Evolutionary conservation across 106 monocot species (phyloP).

Genomic region (Chionographis japonica): DNA sequence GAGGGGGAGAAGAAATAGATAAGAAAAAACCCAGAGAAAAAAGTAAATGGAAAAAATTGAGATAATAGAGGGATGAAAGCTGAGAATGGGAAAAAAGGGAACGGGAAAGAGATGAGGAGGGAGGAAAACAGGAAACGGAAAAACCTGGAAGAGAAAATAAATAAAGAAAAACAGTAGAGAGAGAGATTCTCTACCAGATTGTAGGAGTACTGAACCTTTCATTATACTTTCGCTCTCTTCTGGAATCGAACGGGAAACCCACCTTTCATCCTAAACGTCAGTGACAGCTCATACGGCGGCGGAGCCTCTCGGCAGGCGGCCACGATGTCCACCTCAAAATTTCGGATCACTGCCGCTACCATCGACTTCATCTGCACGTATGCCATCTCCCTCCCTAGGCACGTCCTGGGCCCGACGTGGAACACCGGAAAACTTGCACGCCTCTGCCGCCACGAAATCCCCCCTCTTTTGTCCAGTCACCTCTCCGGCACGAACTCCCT

Average conservation of each 20-base stretch:
- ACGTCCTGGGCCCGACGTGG: slow-evolving; percentile 30
- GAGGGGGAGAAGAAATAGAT: too few relatives aligned
- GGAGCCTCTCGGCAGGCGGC: background rate
- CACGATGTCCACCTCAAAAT: slow-evolving; percentile 14
- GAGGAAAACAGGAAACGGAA: too few relatives aligned
- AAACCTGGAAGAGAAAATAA: too few relatives aligned
- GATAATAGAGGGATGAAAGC: too few relatives aligned
- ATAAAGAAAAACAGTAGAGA: too few relatives aligned
- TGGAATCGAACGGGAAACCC: slow-evolving; percentile 16
- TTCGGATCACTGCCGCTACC: slow-evolving; percentile 10
- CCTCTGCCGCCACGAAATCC: slow-evolving; percentile 8
- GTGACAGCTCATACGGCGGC: slow-evolving; percentile 18
- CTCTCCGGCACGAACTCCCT: slow-evolving; percentile 24
- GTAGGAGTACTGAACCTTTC: too few relatives aligned
- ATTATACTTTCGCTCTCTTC: background rate
- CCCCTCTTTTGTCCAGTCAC: slow-evolving; percentile 26
- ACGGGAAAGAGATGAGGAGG: too few relatives aligned
- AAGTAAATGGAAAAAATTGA: too few relatives aligned
- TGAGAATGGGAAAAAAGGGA: too few relatives aligned
- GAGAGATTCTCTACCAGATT: too few relatives aligned
- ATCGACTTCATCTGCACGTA: slow-evolving; percentile 40
- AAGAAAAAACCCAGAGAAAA: too few relatives aligned
- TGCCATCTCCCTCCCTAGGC: slow-evolving; percentile 38
- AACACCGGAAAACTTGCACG: slow-evolving; percentile 25
- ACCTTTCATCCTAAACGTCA: slow-evolving; percentile 29